A percentile compares a stretch with the other conserved stretches of the same genome.
These are phyloP conservation scores for Penicillium odoratum DNA, from an alignment of 495 filamentous ascomycete species.

Conservation along the genomic window DNA sequence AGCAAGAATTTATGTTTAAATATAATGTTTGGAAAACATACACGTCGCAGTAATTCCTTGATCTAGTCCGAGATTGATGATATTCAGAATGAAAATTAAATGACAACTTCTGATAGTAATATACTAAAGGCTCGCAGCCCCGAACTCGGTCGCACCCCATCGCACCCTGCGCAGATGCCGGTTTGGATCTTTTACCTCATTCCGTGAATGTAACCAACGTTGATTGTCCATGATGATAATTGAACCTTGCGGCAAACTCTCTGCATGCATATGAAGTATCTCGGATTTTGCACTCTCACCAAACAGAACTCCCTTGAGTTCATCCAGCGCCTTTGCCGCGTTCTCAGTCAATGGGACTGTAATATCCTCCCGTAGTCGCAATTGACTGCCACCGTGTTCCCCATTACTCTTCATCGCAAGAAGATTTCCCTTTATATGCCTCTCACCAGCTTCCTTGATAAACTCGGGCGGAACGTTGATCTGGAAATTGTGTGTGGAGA, in stretches of 20 bases:
- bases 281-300: neutral
- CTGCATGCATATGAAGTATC: conserved; percentile 22
- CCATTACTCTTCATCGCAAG: conserved; percentile 6
- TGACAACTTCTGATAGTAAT: too few species aligned
- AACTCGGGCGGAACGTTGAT: conserved; percentile 40
- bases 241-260: conserved; percentile 25
- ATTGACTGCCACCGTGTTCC: neutral
- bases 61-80: too few species aligned
- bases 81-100: too few species aligned
- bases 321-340: conserved; percentile 25
- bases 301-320: conserved; percentile 22
- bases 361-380: conserved; percentile 39
- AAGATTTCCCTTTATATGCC: conserved; percentile 25
- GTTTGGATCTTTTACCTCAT: conserved; percentile 34
- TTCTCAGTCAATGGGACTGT: conserved; percentile 17
- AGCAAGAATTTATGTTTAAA: too few species aligned
- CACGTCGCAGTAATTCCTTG: too few species aligned
- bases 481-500: conserved; percentile 22
- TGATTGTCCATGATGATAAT: conserved; percentile 40
- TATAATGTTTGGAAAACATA: too few species aligned
- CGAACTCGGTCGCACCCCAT: conserved; percentile 30
- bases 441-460: conserved; percentile 19
- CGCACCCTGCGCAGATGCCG: conserved; percentile 39
- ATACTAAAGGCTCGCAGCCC: neutral
- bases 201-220: conserved; percentile 40